Conservation (phyloP, 75 land plant species). For the Cunninghamia lanceolata region DNA sequence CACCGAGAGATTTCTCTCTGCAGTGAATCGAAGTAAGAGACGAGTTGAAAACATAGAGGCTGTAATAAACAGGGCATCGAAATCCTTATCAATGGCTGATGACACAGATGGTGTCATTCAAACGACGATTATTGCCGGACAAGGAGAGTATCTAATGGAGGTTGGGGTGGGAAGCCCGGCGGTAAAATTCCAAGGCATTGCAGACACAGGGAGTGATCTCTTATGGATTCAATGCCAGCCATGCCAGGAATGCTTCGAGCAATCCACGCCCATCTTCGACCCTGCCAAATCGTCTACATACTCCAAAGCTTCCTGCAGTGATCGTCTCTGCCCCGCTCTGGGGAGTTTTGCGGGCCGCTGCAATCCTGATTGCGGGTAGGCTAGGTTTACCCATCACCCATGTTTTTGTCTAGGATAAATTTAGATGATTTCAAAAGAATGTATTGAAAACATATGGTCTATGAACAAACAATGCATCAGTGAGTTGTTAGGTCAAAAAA, state of each 20-base stretch:
- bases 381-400: too few relatives aligned
- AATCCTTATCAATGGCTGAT: background rate
- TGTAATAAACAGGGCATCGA: background rate
- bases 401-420: too few relatives aligned
- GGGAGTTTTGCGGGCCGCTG: background rate
- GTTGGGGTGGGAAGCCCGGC: background rate
- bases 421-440: too few relatives aligned
- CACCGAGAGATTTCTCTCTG: too few relatives aligned
- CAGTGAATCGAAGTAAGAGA: background rate
- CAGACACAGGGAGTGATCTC: constrained; percentile 34
- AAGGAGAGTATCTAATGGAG: background rate
- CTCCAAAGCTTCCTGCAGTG: background rate
- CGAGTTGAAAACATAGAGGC: background rate
- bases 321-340: background rate
- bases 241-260: constrained; percentile 3
- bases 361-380: background rate
- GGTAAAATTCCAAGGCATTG: background rate
- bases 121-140: background rate
- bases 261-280: constrained; percentile 10
- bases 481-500: too few relatives aligned
- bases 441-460: too few relatives aligned
- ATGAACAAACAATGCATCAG: too few relatives aligned
- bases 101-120: background rate
- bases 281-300: constrained; percentile 8
- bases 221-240: constrained; percentile 28